Evolutionary conservation across 169 alveolate species (phyloP).

Genomic region (Plasmodium reichenowi): DNA sequence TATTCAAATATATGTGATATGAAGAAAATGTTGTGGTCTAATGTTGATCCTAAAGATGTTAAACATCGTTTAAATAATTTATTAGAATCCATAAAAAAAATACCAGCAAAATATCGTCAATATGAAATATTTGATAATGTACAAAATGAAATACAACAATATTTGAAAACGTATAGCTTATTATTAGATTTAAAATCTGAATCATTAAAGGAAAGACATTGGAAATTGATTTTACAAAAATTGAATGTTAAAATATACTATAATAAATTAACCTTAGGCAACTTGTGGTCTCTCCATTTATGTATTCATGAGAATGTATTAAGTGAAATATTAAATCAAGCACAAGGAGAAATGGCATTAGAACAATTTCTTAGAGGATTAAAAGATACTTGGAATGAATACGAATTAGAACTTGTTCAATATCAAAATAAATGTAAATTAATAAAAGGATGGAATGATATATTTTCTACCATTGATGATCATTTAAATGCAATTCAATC

Average conservation of each 20-base stretch:
- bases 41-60: constrained; percentile 89
- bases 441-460: constrained; percentile 98
- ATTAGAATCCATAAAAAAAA: constrained; percentile 87
- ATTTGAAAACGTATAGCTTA: constrained; percentile 75
- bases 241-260: constrained; percentile 83
- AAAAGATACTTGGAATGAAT: constrained; percentile 93
- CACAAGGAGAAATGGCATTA: constrained; percentile 97
- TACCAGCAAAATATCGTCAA: constrained; percentile 90
- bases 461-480: constrained; percentile 95
- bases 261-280: constrained; percentile 91
- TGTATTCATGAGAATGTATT: constrained; percentile 80
- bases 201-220: constrained; percentile 97
- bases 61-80: constrained; percentile 91
- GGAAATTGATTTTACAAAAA: constrained; percentile 92
- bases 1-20: constrained; percentile 86
- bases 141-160: constrained; percentile 79
- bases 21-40: constrained; percentile 90
- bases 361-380: constrained; percentile 92
- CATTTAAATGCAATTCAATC: constrained; percentile 94
- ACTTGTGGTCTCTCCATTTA: constrained; percentile 90
- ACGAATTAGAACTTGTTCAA: constrained; percentile 91
- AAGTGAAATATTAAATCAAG: constrained; percentile 93
- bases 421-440: constrained; percentile 95
- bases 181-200: constrained; percentile 94
- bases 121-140: constrained; percentile 95